Conservation (phyloP, 768 basidiomycete species). For the Daedalea quercina region DNA sequence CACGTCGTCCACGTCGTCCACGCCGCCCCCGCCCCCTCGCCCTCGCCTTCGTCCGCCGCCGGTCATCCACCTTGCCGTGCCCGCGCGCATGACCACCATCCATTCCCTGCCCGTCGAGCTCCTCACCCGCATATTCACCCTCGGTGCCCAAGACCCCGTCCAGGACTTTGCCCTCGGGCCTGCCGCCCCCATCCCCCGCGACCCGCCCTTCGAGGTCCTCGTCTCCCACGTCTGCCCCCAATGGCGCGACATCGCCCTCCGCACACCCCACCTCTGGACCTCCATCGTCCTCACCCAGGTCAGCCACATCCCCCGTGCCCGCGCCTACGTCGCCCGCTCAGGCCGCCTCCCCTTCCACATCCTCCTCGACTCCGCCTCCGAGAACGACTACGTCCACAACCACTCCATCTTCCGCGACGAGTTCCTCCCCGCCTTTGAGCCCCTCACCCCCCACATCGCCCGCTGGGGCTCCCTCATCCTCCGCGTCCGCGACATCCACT, state of each 20-base stretch:
- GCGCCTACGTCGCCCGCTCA: slow-evolving; percentile 36
- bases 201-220: slow-evolving; percentile 44
- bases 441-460: slow-evolving; percentile 33
- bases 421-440: slow-evolving; percentile 33
- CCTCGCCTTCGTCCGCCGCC: neutral
- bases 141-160: slow-evolving; percentile 35
- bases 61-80: slow-evolving; percentile 3
- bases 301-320: slow-evolving; percentile 42
- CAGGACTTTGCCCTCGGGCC: slow-evolving; percentile 25
- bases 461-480: slow-evolving; percentile 57
- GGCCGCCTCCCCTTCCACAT: slow-evolving; percentile 36
- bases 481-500: slow-evolving; percentile 53
- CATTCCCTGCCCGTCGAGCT: slow-evolving; percentile 27
- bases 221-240: slow-evolving; percentile 48
- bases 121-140: slow-evolving; percentile 36
- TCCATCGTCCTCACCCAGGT: slow-evolving; percentile 47
- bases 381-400: slow-evolving; percentile 40
- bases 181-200: slow-evolving; percentile 30
- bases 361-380: slow-evolving; percentile 49
- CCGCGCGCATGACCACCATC: slow-evolving; percentile 16
- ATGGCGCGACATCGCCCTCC: slow-evolving; percentile 7
- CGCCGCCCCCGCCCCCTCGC: neutral
- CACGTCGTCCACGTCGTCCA: neutral
- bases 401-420: slow-evolving; percentile 46
- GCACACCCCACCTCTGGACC: slow-evolving; percentile 37